phyloP scores from a whole-genome alignment of 1,139 yeast genomes.

The Magnusiomyces sp. region DNA sequence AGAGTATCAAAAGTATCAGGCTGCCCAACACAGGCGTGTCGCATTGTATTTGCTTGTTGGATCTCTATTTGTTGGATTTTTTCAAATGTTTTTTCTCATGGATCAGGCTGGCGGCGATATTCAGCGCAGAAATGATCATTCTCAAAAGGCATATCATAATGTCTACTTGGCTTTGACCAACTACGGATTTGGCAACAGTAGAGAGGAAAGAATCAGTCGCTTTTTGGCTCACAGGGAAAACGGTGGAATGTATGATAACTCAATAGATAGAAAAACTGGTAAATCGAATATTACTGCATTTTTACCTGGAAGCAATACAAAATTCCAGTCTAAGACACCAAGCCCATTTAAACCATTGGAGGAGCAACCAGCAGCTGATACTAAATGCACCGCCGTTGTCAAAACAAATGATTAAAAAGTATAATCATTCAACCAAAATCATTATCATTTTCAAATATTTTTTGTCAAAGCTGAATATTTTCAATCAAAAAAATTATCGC shows the following conservation, averaged over 20 bases:
- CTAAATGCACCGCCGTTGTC: too few relatives aligned
- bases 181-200: slow-evolving; percentile 12
- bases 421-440: too few relatives aligned
- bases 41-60: slow-evolving; percentile 21
- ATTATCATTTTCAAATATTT: too few relatives aligned
- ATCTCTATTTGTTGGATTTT: slow-evolving; percentile 21
- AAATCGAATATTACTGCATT: too few relatives aligned
- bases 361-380: too few relatives aligned
- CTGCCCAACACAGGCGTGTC: slow-evolving; percentile 25
- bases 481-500: too few relatives aligned
- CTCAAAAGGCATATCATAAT: slow-evolving; percentile 6
- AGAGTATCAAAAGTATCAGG: slow-evolving; percentile 25
- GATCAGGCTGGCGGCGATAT: slow-evolving; percentile 9
- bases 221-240: slow-evolving; percentile 13
- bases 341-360: too few relatives aligned
- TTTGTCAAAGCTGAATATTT: too few relatives aligned
- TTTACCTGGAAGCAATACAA: too few relatives aligned
- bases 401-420: too few relatives aligned
- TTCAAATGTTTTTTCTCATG: slow-evolving; percentile 21
- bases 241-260: slow-evolving; percentile 9
- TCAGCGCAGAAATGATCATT: slow-evolving; percentile 7
- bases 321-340: too few relatives aligned
- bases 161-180: slow-evolving; percentile 10
- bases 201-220: slow-evolving; percentile 7
- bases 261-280: background rate